Evolutionary conservation across 208 protist species (phyloP).

Genomic region (Acanthamoeba castellanii): DNA sequence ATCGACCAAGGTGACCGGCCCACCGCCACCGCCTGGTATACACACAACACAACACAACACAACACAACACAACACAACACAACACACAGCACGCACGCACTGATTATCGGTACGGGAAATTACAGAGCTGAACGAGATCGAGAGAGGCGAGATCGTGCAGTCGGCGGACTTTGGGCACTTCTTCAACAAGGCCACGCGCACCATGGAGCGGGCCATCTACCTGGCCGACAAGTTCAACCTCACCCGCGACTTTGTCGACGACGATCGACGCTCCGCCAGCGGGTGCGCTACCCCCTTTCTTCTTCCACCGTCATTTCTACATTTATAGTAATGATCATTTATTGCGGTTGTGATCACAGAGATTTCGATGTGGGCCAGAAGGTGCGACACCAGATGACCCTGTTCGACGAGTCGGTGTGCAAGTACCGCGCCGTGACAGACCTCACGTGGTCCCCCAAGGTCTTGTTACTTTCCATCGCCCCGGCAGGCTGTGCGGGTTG

Average conservation of each 20-base stretch:
- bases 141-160: constrained; percentile 66
- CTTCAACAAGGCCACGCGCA: constrained; percentile 75
- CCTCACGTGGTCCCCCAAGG: constrained; percentile 79
- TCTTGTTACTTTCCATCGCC: background rate
- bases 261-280: constrained; percentile 9
- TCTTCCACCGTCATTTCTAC: background rate
- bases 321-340: background rate
- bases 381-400: constrained; percentile 72
- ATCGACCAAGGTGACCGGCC: background rate
- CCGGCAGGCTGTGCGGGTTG: too few species aligned
- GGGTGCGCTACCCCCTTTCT: background rate
- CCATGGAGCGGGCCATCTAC: constrained; percentile 84
- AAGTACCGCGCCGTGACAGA: constrained; percentile 82
- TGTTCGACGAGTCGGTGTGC: constrained; percentile 73
- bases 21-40: background rate
- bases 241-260: constrained; percentile 79
- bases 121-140: constrained; percentile 63
- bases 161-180: constrained; percentile 80
- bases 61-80: too few species aligned
- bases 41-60: background rate
- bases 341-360: too few species aligned
- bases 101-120: too few species aligned
- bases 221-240: constrained; percentile 82
- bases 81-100: too few species aligned
- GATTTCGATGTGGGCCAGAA: background rate